Evolutionary conservation across 176 grass and related monocot species (phyloP).

Genomic region (Bothriochloa decipiens): DNA sequence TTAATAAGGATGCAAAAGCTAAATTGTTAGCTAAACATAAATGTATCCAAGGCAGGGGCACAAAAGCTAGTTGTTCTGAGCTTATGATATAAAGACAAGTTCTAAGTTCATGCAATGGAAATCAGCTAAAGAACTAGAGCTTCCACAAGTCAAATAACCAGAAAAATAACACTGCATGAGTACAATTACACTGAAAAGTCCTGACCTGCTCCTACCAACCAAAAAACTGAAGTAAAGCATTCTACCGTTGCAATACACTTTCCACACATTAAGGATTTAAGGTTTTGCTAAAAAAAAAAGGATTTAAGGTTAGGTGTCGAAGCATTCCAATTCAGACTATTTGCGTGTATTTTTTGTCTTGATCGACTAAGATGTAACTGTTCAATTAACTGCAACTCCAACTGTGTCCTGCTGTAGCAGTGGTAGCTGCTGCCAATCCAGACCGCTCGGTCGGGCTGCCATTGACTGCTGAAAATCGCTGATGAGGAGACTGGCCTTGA

Average conservation of each 20-base stretch:
- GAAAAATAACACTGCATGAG: neutral
- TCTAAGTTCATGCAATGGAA: neutral
- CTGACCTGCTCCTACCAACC: neutral
- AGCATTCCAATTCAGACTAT: neutral
- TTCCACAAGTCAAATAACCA: neutral
- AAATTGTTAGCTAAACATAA: neutral
- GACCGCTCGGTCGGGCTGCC: constrained; percentile 60
- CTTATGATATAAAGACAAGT: neutral
- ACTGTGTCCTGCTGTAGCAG: constrained; percentile 38
- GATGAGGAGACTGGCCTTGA: constrained; percentile 96
- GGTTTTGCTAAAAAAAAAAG: no score
- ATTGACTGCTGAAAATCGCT: constrained; percentile 84
- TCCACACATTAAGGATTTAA: no score
- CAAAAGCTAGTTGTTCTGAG: neutral
- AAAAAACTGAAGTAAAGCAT: neutral
- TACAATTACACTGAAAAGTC: neutral
- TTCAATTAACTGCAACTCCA: neutral
- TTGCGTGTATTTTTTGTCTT: neutral
- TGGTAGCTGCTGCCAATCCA: constrained; percentile 70
- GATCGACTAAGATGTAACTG: neutral
- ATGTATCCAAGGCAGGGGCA: neutral
- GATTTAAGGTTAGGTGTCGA: neutral
- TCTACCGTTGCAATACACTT: neutral
- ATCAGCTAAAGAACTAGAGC: neutral
- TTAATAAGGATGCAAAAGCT: neutral